Percentiles rank a stretch among this genome's conserved stretches.
phyloP scores from a whole-genome alignment of 169 alveolate genomes.

The Plasmodium berghei region DNA sequence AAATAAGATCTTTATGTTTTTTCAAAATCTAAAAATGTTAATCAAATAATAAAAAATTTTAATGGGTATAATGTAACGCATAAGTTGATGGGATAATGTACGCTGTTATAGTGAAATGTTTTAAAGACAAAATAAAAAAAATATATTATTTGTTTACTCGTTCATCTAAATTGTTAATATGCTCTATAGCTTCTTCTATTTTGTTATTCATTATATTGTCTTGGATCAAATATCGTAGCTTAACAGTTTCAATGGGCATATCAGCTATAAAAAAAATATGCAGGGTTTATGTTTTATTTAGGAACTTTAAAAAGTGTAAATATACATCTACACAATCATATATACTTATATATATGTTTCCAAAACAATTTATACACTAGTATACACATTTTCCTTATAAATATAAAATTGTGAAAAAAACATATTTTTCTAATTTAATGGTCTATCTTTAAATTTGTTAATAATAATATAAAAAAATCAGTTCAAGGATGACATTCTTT shows the following conservation, averaged over 20 bases:
- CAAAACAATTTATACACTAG: too few species aligned
- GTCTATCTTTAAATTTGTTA: too few species aligned
- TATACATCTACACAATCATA: not conserved
- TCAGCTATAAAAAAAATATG: constrained; percentile 56
- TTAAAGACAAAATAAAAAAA: constrained; percentile 1
- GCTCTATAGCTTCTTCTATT: constrained; percentile 71
- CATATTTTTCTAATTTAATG: too few species aligned
- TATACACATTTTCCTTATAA: too few species aligned
- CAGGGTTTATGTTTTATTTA: not conserved
- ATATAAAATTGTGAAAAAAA: too few species aligned
- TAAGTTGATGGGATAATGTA: not conserved
- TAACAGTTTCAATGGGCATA: constrained; percentile 72
- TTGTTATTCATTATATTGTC: constrained; percentile 61
- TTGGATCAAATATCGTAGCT: constrained; percentile 60
- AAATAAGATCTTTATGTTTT: constrained; percentile 67
- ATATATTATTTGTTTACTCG: constrained; percentile 20
- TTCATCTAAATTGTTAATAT: constrained; percentile 65
- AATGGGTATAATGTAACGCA: too few species aligned
- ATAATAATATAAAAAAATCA: constrained; percentile 55
- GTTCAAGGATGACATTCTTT: constrained; percentile 74
- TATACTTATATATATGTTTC: too few species aligned
- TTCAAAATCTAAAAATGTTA: constrained; percentile 43
- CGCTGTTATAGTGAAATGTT: not conserved
- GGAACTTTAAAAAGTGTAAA: not conserved
- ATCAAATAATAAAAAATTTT: constrained; percentile 1